A percentile compares a stretch with the other conserved stretches of the same genome.
phyloP scores from a whole-genome alignment of 2,329 filamentous ascomycete genomes.

The Fusarium transvaalense region DNA sequence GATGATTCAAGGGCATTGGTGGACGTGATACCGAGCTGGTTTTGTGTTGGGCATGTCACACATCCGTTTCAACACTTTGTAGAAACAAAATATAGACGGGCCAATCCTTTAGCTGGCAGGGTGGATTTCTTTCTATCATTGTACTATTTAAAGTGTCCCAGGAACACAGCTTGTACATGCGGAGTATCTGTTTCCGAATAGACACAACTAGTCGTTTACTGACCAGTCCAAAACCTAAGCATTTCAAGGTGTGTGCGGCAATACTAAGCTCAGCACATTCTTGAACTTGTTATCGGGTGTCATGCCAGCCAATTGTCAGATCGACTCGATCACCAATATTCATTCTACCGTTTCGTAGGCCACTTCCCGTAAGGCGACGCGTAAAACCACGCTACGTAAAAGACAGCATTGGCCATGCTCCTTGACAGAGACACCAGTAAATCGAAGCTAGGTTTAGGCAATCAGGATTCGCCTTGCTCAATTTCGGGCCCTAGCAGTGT shows the following conservation, averaged over 20 bases:
- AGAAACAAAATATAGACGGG: too few species aligned
- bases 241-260: not conserved
- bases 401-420: constrained; percentile 54
- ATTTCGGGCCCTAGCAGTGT: constrained; percentile 72
- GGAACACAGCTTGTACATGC: not conserved
- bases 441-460: constrained; percentile 62
- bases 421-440: constrained; percentile 58
- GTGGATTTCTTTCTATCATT: too few species aligned
- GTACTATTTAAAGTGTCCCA: too few species aligned
- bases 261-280: not conserved
- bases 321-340: constrained; percentile 50
- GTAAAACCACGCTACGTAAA: constrained; percentile 65
- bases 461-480: constrained; percentile 71
- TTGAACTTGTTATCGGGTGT: not conserved
- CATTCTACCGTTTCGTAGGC: constrained; percentile 62
- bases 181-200: not conserved
- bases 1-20: too few species aligned
- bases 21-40: too few species aligned
- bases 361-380: constrained; percentile 69
- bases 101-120: too few species aligned
- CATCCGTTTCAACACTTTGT: too few species aligned
- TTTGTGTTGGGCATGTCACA: too few species aligned
- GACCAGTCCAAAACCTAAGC: not conserved
- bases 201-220: not conserved
- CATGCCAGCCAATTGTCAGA: not conserved